These are phyloP conservation scores for Saccharomycopsis crataegensis DNA, from an alignment of 1,139 yeast species.

Conservation along the genomic window DNA sequence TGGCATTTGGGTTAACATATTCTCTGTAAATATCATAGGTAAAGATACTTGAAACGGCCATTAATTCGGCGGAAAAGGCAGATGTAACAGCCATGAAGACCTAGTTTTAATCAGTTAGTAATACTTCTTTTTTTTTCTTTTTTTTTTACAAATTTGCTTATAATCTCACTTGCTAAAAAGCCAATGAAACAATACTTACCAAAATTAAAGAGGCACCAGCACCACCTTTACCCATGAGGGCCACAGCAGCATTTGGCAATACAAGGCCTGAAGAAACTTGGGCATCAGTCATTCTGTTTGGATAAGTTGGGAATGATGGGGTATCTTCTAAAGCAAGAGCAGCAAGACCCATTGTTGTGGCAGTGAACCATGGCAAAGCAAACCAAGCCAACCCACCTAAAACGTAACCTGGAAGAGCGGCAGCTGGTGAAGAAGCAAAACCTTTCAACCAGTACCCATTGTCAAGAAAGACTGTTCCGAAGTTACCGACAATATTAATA, in stretches of 20 bases:
- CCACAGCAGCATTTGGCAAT: constrained; percentile 80
- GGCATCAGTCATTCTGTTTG: constrained; percentile 51
- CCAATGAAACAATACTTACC: too few relatives aligned
- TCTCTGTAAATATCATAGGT: constrained; percentile 80
- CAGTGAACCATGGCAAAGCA: constrained; percentile 75
- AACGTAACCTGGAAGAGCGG: constrained; percentile 85
- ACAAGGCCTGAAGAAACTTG: constrained; percentile 79
- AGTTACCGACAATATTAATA: constrained; percentile 77
- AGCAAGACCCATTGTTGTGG: constrained; percentile 80
- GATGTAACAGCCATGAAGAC: constrained; percentile 80
- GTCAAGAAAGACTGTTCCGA: constrained; percentile 84
- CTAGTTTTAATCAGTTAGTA: too few relatives aligned
- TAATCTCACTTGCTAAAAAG: too few relatives aligned
- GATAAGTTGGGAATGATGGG: constrained; percentile 73
- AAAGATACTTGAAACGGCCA: constrained; percentile 77
- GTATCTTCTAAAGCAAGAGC: constrained; percentile 63
- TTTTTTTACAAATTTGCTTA: too few relatives aligned
- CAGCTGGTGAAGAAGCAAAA: constrained; percentile 76
- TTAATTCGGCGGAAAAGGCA: constrained; percentile 81
- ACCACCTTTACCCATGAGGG: constrained; percentile 79
- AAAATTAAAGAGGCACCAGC: constrained; percentile 72
- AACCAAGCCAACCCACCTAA: constrained; percentile 92
- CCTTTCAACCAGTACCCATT: constrained; percentile 91
- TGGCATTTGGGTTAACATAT: constrained; percentile 70
- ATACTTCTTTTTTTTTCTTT: too few relatives aligned